Percentiles rank a stretch among this genome's conserved stretches.
These are phyloP conservation scores for Metschnikowia lachancei DNA, from an alignment of 805 yeast species.

Conservation along the genomic window DNA sequence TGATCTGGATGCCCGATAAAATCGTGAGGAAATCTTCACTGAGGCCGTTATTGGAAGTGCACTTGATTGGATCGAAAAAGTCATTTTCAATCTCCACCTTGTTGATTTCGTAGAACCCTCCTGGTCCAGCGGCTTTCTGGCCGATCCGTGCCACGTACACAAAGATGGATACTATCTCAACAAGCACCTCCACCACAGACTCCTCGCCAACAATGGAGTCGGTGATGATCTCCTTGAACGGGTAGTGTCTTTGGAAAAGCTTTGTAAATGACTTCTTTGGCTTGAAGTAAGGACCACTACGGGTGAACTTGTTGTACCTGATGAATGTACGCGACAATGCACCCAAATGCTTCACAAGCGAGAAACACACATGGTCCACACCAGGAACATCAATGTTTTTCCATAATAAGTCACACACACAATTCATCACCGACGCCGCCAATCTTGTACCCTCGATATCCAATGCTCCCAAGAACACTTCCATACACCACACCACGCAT, in stretches of 20 bases:
- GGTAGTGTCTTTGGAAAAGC: constrained; percentile 66
- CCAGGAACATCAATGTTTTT: constrained; percentile 26
- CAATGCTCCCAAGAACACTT: constrained; percentile 49
- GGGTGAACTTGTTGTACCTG: constrained; percentile 50
- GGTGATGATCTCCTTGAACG: constrained; percentile 60
- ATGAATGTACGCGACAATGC: constrained; percentile 50
- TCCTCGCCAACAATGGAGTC: constrained; percentile 75
- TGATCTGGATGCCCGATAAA: constrained; percentile 48
- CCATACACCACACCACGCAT: constrained; percentile 56
- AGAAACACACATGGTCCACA: constrained; percentile 41
- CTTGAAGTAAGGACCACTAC: constrained; percentile 46
- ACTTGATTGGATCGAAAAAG: constrained; percentile 40
- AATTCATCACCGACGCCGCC: constrained; percentile 56
- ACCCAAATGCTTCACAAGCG: constrained; percentile 53
- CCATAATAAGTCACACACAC: constrained; percentile 45
- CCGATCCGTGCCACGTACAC: constrained; percentile 54
- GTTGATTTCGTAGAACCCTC: constrained; percentile 45
- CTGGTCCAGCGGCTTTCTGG: constrained; percentile 36
- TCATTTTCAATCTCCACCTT: constrained; percentile 31
- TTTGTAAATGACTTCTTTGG: constrained; percentile 64
- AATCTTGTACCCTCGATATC: constrained; percentile 63
- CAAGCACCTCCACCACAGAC: constrained; percentile 63
- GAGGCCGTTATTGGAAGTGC: constrained; percentile 40
- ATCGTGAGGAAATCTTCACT: constrained; percentile 44
- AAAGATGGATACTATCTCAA: constrained; percentile 66